Percentiles rank a stretch among this genome's conserved stretches.
Conservation (phyloP, 2,329 filamentous ascomycete species). For the Ophiostoma sp. region DNA sequence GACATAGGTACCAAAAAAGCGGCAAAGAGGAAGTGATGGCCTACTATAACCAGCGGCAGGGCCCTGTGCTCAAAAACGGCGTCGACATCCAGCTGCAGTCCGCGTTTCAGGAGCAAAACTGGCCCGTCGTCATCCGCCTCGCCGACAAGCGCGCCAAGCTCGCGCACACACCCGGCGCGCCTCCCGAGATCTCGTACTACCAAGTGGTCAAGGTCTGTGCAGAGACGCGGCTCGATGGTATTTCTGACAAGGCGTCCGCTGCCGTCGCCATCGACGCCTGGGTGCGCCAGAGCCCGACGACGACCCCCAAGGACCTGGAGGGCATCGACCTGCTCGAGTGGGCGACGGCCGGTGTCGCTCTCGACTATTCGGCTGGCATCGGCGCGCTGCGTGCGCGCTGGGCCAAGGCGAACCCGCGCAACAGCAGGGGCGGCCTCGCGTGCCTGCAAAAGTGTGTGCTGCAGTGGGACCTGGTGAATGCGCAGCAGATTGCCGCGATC, state of each 20-base stretch:
- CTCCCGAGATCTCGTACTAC: conserved; percentile 43
- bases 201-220: conserved; percentile 50
- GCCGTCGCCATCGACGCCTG: conserved; percentile 43
- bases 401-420: conserved; percentile 50
- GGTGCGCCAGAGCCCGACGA: conserved; percentile 42
- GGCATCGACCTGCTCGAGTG: conserved; percentile 52
- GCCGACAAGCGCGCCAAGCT: conserved; percentile 46
- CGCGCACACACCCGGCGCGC: conserved; percentile 37
- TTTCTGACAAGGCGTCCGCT: conserved; percentile 41
- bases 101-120: conserved; percentile 51
- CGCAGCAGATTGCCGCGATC: conserved; percentile 54
- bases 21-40: conserved; percentile 23
- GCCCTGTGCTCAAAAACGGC: conserved; percentile 43
- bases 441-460: conserved; percentile 50
- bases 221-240: conserved; percentile 48
- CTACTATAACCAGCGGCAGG: conserved; percentile 27
- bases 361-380: conserved; percentile 45
- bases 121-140: conserved; percentile 46
- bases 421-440: conserved; percentile 34
- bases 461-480: conserved; percentile 51
- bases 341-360: conserved; percentile 31
- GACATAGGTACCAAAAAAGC: neutral
- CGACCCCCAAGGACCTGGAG: conserved; percentile 45
- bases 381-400: conserved; percentile 46
- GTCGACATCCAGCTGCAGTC: conserved; percentile 51